Conservation (phyloP, 2,329 filamentous ascomycete species). For the Pseudovirgaria hyperparasitica region DNA sequence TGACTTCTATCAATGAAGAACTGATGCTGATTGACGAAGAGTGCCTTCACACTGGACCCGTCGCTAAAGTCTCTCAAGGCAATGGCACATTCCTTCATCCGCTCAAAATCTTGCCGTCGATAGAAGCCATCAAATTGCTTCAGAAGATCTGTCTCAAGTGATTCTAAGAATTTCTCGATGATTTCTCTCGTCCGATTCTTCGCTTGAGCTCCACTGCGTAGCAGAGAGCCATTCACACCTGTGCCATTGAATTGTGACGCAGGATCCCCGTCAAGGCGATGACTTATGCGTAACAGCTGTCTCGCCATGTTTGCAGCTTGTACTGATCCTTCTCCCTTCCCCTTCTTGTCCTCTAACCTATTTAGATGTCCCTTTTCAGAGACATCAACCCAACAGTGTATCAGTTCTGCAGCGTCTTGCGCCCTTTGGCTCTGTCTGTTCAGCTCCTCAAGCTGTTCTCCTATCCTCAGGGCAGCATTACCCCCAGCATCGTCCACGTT, state of each 20-base stretch:
- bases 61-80: constrained; percentile 94
- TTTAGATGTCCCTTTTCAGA: constrained; percentile 78
- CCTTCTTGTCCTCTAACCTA: constrained; percentile 78
- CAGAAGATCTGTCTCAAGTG: constrained; percentile 84
- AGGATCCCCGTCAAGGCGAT: constrained; percentile 68
- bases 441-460: constrained; percentile 83
- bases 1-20: constrained; percentile 98
- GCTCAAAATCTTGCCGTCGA: constrained; percentile 85
- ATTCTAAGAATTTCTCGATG: constrained; percentile 45
- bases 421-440: constrained; percentile 84
- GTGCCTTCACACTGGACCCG: constrained; percentile 83
- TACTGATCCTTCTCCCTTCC: constrained; percentile 82
- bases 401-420: constrained; percentile 84
- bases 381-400: constrained; percentile 95
- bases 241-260: constrained; percentile 26
- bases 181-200: constrained; percentile 44
- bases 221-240: constrained; percentile 36
- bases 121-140: constrained; percentile 98
- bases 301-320: constrained; percentile 87
- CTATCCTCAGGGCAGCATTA: constrained; percentile 87
- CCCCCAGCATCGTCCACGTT: constrained; percentile 50
- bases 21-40: constrained; percentile 97
- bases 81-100: constrained; percentile 94
- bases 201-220: constrained; percentile 22
- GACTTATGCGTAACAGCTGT: constrained; percentile 87